Percentiles rank a stretch among this genome's conserved stretches.
Evolutionary conservation across 176 grass and related monocot genomes (phyloP).

Genomic region (Secale cereale): DNA sequence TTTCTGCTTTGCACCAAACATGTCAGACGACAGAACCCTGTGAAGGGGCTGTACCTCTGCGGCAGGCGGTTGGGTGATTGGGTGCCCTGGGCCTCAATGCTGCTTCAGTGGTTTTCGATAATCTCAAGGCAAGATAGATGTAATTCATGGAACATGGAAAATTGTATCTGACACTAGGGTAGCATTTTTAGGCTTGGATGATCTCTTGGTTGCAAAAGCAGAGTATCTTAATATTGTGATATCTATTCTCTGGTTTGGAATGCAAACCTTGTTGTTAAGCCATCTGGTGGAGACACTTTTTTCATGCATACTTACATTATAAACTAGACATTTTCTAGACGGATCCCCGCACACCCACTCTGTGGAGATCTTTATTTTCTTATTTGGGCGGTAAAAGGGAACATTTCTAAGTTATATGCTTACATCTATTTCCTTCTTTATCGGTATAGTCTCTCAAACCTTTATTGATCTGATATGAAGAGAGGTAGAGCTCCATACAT

Average conservation of each 20-base stretch:
- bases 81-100: conserved; percentile 82
- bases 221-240: neutral
- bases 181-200: neutral
- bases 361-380: no score
- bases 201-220: neutral
- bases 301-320: neutral
- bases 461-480: neutral
- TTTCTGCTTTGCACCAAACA: conserved; percentile 29
- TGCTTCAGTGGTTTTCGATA: conserved; percentile 59
- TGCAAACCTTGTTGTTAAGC: neutral
- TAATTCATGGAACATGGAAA: neutral
- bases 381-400: neutral
- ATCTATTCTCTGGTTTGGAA: neutral
- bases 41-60: conserved; percentile 83
- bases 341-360: neutral
- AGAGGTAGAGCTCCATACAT: no score
- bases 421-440: neutral
- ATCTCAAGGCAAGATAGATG: conserved; percentile 36
- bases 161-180: neutral
- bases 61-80: conserved; percentile 93
- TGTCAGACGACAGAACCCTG: conserved; percentile 79
- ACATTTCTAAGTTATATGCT: neutral
- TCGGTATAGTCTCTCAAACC: neutral
- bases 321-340: neutral
- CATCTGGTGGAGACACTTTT: neutral